phyloP scores from a whole-genome alignment of 1,284 basidiomycete species.

The Cryptococcus depauperatus region DNA sequence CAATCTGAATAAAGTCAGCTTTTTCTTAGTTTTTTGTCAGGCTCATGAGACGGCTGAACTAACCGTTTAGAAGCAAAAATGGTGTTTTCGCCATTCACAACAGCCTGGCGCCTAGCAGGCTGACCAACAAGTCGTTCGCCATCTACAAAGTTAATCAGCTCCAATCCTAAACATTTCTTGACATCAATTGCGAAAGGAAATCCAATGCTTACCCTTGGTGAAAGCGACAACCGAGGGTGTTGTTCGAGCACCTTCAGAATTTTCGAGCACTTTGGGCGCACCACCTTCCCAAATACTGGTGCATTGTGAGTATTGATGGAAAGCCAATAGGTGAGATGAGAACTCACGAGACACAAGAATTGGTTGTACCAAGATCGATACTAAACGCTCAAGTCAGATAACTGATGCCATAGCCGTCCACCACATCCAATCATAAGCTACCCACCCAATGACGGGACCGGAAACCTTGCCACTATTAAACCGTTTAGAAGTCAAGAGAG shows the following conservation, averaged over 20 bases:
- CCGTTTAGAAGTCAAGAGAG: conserved; percentile 36
- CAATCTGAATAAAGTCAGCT: conserved; percentile 47
- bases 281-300: conserved; percentile 80
- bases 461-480: conserved; percentile 48
- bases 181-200: neutral
- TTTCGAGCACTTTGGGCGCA: conserved; percentile 90
- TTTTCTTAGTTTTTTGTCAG: neutral
- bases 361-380: conserved; percentile 52
- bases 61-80: conserved; percentile 90
- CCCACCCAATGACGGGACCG: conserved; percentile 47
- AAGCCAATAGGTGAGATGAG: neutral
- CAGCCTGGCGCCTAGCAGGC: conserved; percentile 94
- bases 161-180: neutral
- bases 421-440: neutral
- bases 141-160: conserved; percentile 40
- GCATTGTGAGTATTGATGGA: neutral
- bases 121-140: conserved; percentile 89
- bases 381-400: conserved; percentile 20
- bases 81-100: conserved; percentile 92
- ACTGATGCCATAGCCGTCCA: neutral
- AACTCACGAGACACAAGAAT: conserved; percentile 73
- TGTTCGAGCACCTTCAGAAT: conserved; percentile 93
- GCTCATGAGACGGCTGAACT: conserved; percentile 4
- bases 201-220: conserved; percentile 60
- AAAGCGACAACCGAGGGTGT: conserved; percentile 98